phyloP scores from a whole-genome alignment of 2,329 filamentous ascomycete species.

The Huntiella abstrusa region DNA sequence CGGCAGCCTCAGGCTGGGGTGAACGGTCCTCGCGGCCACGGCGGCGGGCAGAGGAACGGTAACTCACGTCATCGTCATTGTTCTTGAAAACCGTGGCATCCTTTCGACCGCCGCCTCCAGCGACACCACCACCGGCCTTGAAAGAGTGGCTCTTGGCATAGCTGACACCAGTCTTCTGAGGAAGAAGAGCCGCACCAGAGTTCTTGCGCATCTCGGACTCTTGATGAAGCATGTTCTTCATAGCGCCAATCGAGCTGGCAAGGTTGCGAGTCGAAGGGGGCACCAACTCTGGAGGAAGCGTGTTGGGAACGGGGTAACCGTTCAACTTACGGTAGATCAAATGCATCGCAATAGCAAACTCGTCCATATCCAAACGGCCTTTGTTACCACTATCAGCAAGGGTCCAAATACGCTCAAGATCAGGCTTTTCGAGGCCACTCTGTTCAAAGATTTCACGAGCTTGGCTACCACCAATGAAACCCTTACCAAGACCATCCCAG shows the following conservation, averaged over 20 bases:
- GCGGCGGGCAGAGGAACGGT: constrained; percentile 82
- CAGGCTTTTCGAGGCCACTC: constrained; percentile 76
- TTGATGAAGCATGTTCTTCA: constrained; percentile 75
- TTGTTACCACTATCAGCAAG: constrained; percentile 86
- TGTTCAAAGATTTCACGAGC: constrained; percentile 96
- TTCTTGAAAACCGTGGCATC: constrained; percentile 96
- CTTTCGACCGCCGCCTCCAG: constrained; percentile 48
- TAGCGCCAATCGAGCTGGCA: constrained; percentile 76
- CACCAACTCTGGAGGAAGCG: constrained; percentile 76
- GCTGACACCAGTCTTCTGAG: constrained; percentile 94
- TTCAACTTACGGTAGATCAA: constrained; percentile 95
- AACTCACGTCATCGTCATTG: constrained; percentile 81
- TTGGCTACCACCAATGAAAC: constrained; percentile 77
- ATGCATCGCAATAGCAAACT: constrained; percentile 98
- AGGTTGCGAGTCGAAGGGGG: constrained; percentile 90
- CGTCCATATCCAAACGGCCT: constrained; percentile 82
- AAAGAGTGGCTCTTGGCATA: constrained; percentile 95
- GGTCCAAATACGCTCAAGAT: constrained; percentile 88
- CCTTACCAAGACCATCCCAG: constrained; percentile 89
- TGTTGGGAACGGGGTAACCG: constrained; percentile 77
- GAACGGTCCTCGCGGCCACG: constrained; percentile 53
- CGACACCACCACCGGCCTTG: constrained; percentile 34
- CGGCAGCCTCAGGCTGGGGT: constrained; percentile 51
- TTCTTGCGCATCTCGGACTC: constrained; percentile 82
- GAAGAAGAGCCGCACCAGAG: constrained; percentile 74